These are phyloP conservation scores for Xylaria digitata DNA, from an alignment of 2,329 filamentous ascomycete species.

Conservation along the genomic window DNA sequence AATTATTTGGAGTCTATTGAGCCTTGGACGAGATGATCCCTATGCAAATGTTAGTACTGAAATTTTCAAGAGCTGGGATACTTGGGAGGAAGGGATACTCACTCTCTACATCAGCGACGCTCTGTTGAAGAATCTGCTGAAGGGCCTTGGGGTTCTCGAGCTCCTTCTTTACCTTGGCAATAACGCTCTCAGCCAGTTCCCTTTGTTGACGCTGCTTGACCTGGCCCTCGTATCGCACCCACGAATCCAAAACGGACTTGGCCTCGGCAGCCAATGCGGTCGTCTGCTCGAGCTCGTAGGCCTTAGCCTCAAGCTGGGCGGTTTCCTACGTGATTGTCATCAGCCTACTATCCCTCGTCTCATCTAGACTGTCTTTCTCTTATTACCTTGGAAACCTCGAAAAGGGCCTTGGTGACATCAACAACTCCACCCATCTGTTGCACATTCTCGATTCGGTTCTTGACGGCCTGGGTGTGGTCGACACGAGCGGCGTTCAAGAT, in stretches of 20 bases:
- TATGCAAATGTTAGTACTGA: conserved; percentile 55
- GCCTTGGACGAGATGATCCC: conserved; percentile 72
- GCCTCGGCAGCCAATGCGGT: conserved; percentile 92
- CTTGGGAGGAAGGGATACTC: conserved; percentile 48
- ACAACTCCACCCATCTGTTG: conserved; percentile 94
- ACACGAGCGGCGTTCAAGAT: conserved; percentile 94
- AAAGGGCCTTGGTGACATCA: conserved; percentile 95
- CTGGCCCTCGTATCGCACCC: conserved; percentile 98
- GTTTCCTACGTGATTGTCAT: conserved; percentile 77
- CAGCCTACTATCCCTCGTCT: conserved; percentile 31
- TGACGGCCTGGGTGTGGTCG: conserved; percentile 95
- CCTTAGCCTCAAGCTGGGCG: conserved; percentile 93
- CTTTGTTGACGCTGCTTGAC: conserved; percentile 99
- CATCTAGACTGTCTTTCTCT: background rate
- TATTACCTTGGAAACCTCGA: conserved; percentile 95
- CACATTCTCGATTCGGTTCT: conserved; percentile 92
- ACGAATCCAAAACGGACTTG: conserved; percentile 95
- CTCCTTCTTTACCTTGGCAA: conserved; percentile 98
- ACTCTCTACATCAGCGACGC: conserved; percentile 96
- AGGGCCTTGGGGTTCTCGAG: conserved; percentile 97
- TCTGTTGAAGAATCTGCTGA: conserved; percentile 98
- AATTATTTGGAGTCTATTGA: conserved; percentile 63
- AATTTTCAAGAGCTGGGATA: too few species aligned
- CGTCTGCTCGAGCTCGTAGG: conserved; percentile 96
- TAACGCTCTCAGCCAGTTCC: conserved; percentile 92